Conservation (phyloP, 192 early-diverging fungal species). For the Obelidium mucronatum region DNA sequence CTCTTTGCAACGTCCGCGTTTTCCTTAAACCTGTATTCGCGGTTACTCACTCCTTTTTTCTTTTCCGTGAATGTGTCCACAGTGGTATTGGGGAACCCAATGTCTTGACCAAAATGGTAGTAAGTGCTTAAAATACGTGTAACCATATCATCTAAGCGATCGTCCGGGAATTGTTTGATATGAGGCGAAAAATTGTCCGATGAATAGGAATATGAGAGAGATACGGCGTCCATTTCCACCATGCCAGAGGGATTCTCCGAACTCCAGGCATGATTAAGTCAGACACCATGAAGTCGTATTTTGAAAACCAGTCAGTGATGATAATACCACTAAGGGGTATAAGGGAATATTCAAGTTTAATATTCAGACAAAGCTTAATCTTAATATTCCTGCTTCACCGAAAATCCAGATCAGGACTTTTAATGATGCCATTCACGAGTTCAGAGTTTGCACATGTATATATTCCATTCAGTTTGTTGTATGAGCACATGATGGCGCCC, state of each 20-base stretch:
- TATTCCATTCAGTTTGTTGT: conserved; percentile 52
- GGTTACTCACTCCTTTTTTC: neutral
- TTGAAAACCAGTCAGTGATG: conserved; percentile 64
- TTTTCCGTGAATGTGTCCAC: neutral
- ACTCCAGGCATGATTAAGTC: conserved; percentile 72
- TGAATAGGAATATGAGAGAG: neutral
- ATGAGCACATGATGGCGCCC: conserved; percentile 69
- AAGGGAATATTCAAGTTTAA: conserved; percentile 54
- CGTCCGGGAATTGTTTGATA: conserved; percentile 14
- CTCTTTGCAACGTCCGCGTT: conserved; percentile 39
- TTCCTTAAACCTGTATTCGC: conserved; percentile 28
- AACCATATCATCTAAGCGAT: conserved; percentile 60
- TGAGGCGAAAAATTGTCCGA: neutral
- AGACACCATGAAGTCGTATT: conserved; percentile 34
- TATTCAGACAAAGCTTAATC: too few species aligned
- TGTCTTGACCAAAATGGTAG: conserved; percentile 46
- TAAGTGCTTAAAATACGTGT: conserved; percentile 57
- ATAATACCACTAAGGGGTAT: conserved; percentile 70
- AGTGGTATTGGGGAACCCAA: conserved; percentile 6
- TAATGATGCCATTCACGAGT: conserved; percentile 53
- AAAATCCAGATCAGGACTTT: conserved; percentile 63
- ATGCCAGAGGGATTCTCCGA: neutral
- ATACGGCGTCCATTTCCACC: neutral
- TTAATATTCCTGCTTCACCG: conserved; percentile 23
- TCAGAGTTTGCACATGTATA: conserved; percentile 63